Evolutionary conservation across 2,329 filamentous ascomycete species (phyloP).

Genomic region (Pyricularia sp.): DNA sequence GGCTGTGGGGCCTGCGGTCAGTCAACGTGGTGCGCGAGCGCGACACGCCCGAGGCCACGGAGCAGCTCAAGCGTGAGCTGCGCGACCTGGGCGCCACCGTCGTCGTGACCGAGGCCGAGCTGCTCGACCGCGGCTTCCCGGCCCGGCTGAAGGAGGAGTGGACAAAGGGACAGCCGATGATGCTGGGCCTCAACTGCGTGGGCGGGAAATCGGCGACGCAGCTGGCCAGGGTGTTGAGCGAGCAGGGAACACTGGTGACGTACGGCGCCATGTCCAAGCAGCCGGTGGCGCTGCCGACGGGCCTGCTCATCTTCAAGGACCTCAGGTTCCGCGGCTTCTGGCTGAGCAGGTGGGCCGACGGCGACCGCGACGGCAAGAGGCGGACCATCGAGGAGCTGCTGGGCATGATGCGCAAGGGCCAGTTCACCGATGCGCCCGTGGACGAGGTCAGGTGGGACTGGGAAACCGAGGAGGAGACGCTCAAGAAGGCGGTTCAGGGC

Average conservation of each 20-base stretch:
- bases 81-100: constrained; percentile 44
- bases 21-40: constrained; percentile 82
- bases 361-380: constrained; percentile 62
- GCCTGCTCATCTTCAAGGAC: constrained; percentile 87
- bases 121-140: constrained; percentile 49
- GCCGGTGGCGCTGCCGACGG: constrained; percentile 72
- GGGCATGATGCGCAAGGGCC: constrained; percentile 60
- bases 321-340: constrained; percentile 87
- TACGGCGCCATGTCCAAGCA: constrained; percentile 94
- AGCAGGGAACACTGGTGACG: constrained; percentile 70
- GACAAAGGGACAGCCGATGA: constrained; percentile 63
- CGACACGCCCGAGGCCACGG: constrained; percentile 52
- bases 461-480: constrained; percentile 60
- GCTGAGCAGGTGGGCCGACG: constrained; percentile 82
- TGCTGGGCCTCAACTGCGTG: constrained; percentile 84
- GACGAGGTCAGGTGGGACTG: constrained; percentile 75
- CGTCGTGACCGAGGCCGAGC: constrained; percentile 47
- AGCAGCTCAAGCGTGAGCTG: constrained; percentile 45
- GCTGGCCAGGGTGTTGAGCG: constrained; percentile 64
- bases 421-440: constrained; percentile 78
- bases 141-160: constrained; percentile 47
- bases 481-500: constrained; percentile 69
- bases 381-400: constrained; percentile 80
- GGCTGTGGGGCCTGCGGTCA: constrained; percentile 78
- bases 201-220: constrained; percentile 77